Evolutionary conservation across 192 early-diverging fungal species (phyloP), one percentile per base, ranked within the genome.

Genomic region (Pilobolus umbonatus): DNA sequence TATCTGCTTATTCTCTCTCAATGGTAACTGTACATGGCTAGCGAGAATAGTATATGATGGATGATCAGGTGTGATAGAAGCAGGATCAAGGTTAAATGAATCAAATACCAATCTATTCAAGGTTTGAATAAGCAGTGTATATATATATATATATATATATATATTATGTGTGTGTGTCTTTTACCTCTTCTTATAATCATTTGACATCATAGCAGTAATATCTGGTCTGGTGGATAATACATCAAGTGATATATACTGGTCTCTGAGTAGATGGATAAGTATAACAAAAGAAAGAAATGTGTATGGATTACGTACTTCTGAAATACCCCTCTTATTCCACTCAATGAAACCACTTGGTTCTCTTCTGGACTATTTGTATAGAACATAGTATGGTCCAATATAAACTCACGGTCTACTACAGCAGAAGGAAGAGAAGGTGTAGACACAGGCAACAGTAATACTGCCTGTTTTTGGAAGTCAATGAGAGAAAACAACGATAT

Each of bases 401-500:
- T 62, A 53, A 72, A 72, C 19, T 72, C 70, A 34, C 63, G 52
- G 60, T 72, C 70, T 26, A 72, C 58, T 31, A 61, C 44, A 19
- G 60, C 54, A 24, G 60, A 62, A 21, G 64, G 61, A 48, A 58
- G 57, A 3, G 54, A 61, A 21, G 70, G 70, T 11, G 36, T 42
- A 0, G 70, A 56, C 1, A 72, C 70, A 10, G 70, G 70, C 1
- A 65, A 43, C 35, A 72, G 40, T 0, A 72, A 34, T 0, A 36
- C 45, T 21, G 64, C 64, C 63, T 71, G 36, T 11, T 25, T 3
- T 17, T 25, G 21, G 10, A 38, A 36, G 14, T 32, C n/a, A 2
- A 22, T 4, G 25, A 48, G 28, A 22, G 28, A 11, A 48, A 22
- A 11, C 12, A n/a, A n/a, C 5, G 11, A 15, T 15, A 5, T 11